Percentiles rank a stretch among this genome's conserved stretches.
Evolutionary conservation across 1,284 basidiomycete species (phyloP).

Genomic region (Bondarzewia mesenterica): DNA sequence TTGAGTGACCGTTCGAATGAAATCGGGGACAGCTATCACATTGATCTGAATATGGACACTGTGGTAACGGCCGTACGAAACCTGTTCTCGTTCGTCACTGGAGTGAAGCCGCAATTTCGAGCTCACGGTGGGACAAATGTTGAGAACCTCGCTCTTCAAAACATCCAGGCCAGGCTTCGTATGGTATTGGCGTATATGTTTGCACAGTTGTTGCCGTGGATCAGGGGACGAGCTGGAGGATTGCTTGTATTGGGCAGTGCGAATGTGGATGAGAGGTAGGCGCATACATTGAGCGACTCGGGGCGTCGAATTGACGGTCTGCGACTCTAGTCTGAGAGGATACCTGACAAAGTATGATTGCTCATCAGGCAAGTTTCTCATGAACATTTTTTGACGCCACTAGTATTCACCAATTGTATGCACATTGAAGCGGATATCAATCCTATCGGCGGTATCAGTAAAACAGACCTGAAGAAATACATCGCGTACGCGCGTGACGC

Average conservation of each 20-base stretch:
- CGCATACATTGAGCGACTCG: neutral
- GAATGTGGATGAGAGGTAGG: conserved; percentile 93
- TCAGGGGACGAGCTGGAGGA: conserved; percentile 77
- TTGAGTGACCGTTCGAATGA: neutral
- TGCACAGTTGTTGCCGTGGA: conserved; percentile 94
- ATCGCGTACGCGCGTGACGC: conserved; percentile 77
- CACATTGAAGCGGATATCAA: conserved; percentile 80
- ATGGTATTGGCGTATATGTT: conserved; percentile 99
- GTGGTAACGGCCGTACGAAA: conserved; percentile 79
- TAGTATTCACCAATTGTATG: neutral
- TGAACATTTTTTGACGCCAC: neutral
- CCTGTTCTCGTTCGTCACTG: conserved; percentile 83
- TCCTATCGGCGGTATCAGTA: conserved; percentile 96
- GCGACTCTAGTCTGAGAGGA: conserved; percentile 67
- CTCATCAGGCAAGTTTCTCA: conserved; percentile 74
- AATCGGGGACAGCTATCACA: conserved; percentile 67
- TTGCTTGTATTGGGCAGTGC: conserved; percentile 93
- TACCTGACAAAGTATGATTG: conserved; percentile 99
- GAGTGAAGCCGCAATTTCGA: conserved; percentile 76
- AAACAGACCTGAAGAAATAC: conserved; percentile 95
- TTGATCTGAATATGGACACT: conserved; percentile 94
- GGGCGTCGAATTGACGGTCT: neutral
- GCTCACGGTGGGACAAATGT: conserved; percentile 82
- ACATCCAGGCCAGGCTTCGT: conserved; percentile 92
- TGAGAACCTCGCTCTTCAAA: conserved; percentile 96